Evolutionary conservation across 495 filamentous ascomycete genomes (phyloP).

Genomic region (Tuber microsphaerosporum): DNA sequence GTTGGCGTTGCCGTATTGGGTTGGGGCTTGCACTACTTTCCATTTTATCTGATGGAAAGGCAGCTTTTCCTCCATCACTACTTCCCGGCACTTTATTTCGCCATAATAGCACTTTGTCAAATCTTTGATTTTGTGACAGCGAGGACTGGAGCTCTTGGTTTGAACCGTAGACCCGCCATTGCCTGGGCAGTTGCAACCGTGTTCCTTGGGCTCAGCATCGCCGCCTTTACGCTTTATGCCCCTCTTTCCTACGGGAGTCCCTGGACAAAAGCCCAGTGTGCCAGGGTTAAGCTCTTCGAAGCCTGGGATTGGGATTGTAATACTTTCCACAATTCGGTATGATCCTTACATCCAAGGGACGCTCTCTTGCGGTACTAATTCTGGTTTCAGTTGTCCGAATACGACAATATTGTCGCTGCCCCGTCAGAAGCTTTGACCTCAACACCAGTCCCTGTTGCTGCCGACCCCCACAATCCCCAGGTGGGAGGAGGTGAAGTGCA

Average conservation of each 20-base stretch:
- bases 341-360: slow-evolving; percentile 41
- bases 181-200: slow-evolving; percentile 61
- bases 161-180: slow-evolving; percentile 64
- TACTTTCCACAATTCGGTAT: slow-evolving; percentile 79
- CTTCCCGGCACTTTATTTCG: slow-evolving; percentile 92
- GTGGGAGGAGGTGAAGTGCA: neutral
- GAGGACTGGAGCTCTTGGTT: slow-evolving; percentile 59
- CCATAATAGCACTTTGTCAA: slow-evolving; percentile 80
- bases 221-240: slow-evolving; percentile 74
- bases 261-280: slow-evolving; percentile 85
- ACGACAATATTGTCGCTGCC: slow-evolving; percentile 17
- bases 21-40: slow-evolving; percentile 94
- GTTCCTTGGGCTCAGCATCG: slow-evolving; percentile 64
- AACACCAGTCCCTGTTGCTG: slow-evolving; percentile 17
- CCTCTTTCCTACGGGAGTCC: slow-evolving; percentile 87
- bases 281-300: slow-evolving; percentile 73
- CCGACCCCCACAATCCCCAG: slow-evolving; percentile 10
- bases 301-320: slow-evolving; percentile 98
- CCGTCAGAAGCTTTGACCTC: slow-evolving; percentile 4
- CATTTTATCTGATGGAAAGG: slow-evolving; percentile 92
- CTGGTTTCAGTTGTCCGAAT: slow-evolving; percentile 35
- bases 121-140: slow-evolving; percentile 73
- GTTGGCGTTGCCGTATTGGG: slow-evolving; percentile 82
- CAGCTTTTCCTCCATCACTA: slow-evolving; percentile 95
- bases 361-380: slow-evolving; percentile 30